phyloP scores from a whole-genome alignment of 2,329 filamentous ascomycete species.

The Microcera coccophila region DNA sequence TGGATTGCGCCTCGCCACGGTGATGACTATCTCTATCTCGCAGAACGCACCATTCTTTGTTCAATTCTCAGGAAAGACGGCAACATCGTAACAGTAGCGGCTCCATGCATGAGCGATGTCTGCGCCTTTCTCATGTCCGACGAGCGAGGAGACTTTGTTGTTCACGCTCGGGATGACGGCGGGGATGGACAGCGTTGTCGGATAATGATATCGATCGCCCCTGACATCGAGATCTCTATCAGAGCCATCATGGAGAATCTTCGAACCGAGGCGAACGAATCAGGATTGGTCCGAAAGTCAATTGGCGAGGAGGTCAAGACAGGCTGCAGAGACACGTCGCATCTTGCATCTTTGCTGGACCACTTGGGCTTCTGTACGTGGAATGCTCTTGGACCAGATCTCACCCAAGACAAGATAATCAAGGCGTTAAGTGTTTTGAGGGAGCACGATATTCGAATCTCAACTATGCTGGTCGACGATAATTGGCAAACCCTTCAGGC shows the following conservation, averaged over 20 bases:
- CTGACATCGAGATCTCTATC: neutral
- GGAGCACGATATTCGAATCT: constrained; percentile 66
- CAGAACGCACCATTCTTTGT: neutral
- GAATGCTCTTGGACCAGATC: constrained; percentile 76
- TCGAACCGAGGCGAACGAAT: neutral
- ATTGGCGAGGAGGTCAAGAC: neutral
- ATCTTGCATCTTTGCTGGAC: constrained; percentile 4
- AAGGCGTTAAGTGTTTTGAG: constrained; percentile 65
- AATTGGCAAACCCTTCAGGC: constrained; percentile 76
- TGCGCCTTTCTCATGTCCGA: neutral
- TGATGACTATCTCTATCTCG: neutral
- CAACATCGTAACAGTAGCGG: neutral
- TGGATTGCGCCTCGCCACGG: constrained; percentile 2
- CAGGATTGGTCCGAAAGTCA: neutral
- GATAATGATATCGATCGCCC: neutral
- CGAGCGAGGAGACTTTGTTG: neutral
- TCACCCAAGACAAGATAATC: constrained; percentile 73
- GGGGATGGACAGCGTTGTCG: neutral
- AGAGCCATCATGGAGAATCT: neutral
- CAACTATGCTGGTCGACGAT: constrained; percentile 84
- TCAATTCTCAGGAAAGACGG: constrained; percentile 1
- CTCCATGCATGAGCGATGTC: neutral
- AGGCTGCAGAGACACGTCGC: neutral
- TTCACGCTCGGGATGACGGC: neutral
- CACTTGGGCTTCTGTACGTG: constrained; percentile 55